Conservation (phyloP, 1,284 basidiomycete genomes). For the Uromyces viciae-fabae region DNA sequence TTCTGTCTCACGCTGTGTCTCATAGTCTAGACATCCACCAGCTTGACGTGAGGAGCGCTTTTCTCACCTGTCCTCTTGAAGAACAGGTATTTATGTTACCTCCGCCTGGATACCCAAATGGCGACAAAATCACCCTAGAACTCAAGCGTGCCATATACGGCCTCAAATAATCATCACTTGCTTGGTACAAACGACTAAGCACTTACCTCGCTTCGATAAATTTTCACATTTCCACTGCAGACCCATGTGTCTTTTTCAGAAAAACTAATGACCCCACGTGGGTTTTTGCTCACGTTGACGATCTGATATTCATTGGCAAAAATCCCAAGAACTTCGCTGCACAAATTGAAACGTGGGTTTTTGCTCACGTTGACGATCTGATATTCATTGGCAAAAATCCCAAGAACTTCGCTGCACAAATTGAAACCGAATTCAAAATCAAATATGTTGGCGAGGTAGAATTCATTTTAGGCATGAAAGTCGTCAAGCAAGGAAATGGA, state of each 20-base stretch:
- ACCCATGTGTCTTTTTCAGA: not conserved
- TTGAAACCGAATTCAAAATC: not conserved
- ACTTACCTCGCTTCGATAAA: not conserved
- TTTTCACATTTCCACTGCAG: not conserved
- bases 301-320: not conserved
- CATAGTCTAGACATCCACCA: not conserved
- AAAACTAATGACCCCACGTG: not conserved
- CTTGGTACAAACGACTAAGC: not conserved
- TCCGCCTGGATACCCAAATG: not conserved
- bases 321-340: not conserved
- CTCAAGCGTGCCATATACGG: not conserved
- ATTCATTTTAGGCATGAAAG: not conserved
- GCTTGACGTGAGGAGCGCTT: not conserved
- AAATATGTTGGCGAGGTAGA: not conserved
- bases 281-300: not conserved
- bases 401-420: not conserved
- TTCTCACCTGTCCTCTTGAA: not conserved
- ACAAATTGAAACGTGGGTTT: not conserved
- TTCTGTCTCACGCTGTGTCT: not conserved
- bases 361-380: not conserved
- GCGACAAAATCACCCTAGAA: not conserved
- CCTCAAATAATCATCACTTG: not conserved
- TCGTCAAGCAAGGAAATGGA: not conserved
- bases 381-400: not conserved
- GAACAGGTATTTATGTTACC: not conserved